Evolutionary conservation across 2,329 filamentous ascomycete species (phyloP).

Genomic region (Leptographium radiaticola): DNA sequence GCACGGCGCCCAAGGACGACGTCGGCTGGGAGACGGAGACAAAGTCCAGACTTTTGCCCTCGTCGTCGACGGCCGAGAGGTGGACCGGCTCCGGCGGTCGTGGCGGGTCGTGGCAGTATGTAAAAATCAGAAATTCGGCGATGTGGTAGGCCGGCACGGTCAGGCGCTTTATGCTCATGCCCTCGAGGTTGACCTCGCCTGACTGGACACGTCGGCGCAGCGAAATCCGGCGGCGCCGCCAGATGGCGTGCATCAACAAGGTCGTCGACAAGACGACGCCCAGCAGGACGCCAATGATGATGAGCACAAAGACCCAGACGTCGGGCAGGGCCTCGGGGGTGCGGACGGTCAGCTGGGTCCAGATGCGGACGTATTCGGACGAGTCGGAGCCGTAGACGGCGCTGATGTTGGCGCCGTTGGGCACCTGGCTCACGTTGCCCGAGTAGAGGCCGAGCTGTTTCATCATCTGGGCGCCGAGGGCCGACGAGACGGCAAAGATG

Average conservation of each 20-base stretch:
- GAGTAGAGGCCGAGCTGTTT: conserved; percentile 62
- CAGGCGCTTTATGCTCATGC: conserved; percentile 69
- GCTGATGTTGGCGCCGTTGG: conserved; percentile 43
- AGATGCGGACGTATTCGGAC: conserved; percentile 47
- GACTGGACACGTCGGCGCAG: conserved; percentile 58
- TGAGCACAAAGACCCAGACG: conserved; percentile 68
- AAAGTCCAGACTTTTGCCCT: neutral
- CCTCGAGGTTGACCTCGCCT: conserved; percentile 78
- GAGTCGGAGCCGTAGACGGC: conserved; percentile 40
- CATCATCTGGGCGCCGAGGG: conserved; percentile 56
- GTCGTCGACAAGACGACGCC: conserved; percentile 55
- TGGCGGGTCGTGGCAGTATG: conserved; percentile 50
- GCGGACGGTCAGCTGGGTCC: conserved; percentile 37
- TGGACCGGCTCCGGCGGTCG: conserved; percentile 9
- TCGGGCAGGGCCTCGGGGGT: conserved; percentile 45
- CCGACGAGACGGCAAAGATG: conserved; percentile 67
- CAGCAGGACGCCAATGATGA: conserved; percentile 59
- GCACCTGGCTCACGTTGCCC: conserved; percentile 52
- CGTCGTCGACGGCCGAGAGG: neutral
- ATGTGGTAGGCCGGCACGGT: conserved; percentile 63
- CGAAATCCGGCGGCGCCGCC: conserved; percentile 53
- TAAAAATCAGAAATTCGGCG: conserved; percentile 63
- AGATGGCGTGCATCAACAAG: conserved; percentile 62
- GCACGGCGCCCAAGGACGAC: neutral
- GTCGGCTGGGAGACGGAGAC: neutral